phyloP scores from a whole-genome alignment of 176 grass and related monocot genomes.

The Metroxylon sagu region DNA sequence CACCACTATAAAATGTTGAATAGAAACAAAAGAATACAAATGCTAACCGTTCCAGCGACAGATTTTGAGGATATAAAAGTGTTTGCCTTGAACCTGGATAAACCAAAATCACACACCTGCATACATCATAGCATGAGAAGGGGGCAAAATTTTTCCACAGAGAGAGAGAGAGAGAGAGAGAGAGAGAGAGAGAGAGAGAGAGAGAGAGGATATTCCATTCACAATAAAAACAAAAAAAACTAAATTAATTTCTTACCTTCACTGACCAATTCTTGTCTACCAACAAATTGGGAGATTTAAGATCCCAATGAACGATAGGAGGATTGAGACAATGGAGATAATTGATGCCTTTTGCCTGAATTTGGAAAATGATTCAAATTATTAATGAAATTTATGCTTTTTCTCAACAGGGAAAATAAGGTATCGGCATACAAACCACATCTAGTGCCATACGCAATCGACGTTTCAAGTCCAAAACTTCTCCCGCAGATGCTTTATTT shows the following conservation, averaged over 20 bases:
- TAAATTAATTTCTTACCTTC: conserved; percentile 56
- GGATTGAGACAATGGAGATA: conserved; percentile 97
- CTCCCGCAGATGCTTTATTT: conserved; percentile 50
- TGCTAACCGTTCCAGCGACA: conserved; percentile 83
- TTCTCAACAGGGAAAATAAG: neutral
- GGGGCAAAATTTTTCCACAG: neutral
- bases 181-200: neutral
- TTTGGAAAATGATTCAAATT: neutral
- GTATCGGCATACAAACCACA: conserved; percentile 42
- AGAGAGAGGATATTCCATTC: too few species aligned
- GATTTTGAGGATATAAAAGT: conserved; percentile 96
- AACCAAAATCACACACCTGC: conserved; percentile 92
- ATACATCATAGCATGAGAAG: conserved; percentile 13
- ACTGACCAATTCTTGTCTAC: conserved; percentile 94
- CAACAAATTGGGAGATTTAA: conserved; percentile 93
- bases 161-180: neutral
- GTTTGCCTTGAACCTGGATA: conserved; percentile 95
- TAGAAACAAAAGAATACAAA: neutral
- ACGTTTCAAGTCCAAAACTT: conserved; percentile 68
- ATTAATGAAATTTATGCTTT: neutral
- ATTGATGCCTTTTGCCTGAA: conserved; percentile 91
- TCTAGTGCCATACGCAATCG: conserved; percentile 85
- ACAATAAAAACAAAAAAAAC: conserved; percentile 1
- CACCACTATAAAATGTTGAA: too few species aligned
- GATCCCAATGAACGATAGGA: conserved; percentile 95